Evolutionary conservation across 2,329 filamentous ascomycete genomes (phyloP), one percentile per base, ranked within the genome.

Genomic region (Coniochaeta sp.): DNA sequence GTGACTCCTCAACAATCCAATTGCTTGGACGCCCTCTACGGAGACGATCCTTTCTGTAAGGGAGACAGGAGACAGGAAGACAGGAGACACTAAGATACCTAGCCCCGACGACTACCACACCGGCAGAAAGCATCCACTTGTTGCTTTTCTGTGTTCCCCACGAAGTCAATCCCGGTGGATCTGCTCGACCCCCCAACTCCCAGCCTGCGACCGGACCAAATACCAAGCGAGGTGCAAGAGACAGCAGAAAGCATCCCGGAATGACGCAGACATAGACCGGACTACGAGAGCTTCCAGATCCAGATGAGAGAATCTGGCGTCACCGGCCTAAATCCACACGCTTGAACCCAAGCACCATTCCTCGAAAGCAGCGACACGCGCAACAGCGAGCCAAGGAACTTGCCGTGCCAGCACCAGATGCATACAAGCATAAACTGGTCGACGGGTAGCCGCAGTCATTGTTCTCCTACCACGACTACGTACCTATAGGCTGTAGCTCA

Each of bases 381-480:
- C 47, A 52, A 16, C 8, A 28, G 17, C 14, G 17, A 30, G 64
- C 58, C 65, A 57, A 63, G 47, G 47, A 26, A 52, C 22, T 28
- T 26, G 26, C 22, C 22, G 24, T 7, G 9, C 22, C 47, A n/a
- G 22, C 57, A 61, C 66, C 65, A 64, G 64, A 64, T 61, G 61
- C 62, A 63, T 64, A 63, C 66, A 67, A 63, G 63, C 63, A 67
- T 66, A 66, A 62, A 64, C 61, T 61, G 26, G 55, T 19, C 34
- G 58, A 68, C 69, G 69, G 69, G 60, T 70, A 68, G 60, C 61
- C 69, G 69, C 70, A 70, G 67, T 66, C 64, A 38, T 64, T 65
- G 63, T 65, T 62, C 61, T 65, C 61, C 65, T 64, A 66, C 65
- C 65, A 66, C 61, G 61, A n/a, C n/a, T n/a, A n/a, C n/a, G n/a